Base-by-base conservation (phyloP, 2,329 filamentous ascomycete genomes). In the Phaeosphaeria sp. region DNA sequence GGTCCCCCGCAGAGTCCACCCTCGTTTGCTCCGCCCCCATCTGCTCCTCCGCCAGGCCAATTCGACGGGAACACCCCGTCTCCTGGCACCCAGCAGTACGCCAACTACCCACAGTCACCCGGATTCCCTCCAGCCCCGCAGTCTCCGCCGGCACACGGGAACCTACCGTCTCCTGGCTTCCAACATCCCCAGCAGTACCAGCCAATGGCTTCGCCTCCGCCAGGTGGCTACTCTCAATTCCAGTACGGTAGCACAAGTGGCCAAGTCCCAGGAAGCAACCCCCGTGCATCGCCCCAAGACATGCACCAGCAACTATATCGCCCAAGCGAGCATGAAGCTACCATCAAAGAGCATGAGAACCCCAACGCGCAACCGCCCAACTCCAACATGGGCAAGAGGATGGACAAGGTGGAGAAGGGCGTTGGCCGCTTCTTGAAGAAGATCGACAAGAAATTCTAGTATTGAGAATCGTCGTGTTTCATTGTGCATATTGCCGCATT, bases 381-480 rank as follows among this genome's bases (percentile, higher is more conserved):
- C 59, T 84, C 81, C 77, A 86, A 83, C 71, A 75, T 92, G 27
- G 89, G 91, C 67, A 85, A 88, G 73, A 84, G 86, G 59, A 86
- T 89, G 0, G 87, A 86, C 25, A 83, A 86, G 66, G 67, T 92
- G 33, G 90, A 93, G 78, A 87, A 87, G 74, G 88, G 89, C 1
- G 85, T 92, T 4, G 85, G 86, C 25, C 87, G 88, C 6, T 89
- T 92, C 81, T 76, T 93, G 64, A 92, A 89, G 83, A 91, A 89
- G 79, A 84, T 93, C 76, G 90, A 93, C 80, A 92, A 91, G 86
- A 90, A 87, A 73, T 88, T 89, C 48, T 70, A 52, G n/a, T 33
- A 21, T 24, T 15, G 40, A 47, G 18, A 51, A n/a, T 21, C 51
- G 30, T 25, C 33, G 18, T 21, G 39, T 53, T 55, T 33, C 39